phyloP scores from a whole-genome alignment of 805 yeast genomes.

The Myxozyma nipponensis region DNA sequence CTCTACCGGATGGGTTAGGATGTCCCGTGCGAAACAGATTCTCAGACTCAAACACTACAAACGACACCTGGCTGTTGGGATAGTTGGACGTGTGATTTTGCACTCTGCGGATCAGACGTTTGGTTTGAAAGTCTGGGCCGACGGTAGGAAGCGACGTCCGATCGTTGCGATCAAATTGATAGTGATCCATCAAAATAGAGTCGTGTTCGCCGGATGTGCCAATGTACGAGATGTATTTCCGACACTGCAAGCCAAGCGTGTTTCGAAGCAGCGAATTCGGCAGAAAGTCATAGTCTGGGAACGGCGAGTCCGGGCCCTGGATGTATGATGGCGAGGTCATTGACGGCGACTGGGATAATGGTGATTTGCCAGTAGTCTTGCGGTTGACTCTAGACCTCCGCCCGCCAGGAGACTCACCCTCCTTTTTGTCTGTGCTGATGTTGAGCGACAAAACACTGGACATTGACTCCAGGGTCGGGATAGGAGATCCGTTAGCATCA shows the following conservation, averaged over 20 bases:
- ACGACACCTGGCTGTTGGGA: conserved; percentile 21
- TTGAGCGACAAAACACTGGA: conserved; percentile 16
- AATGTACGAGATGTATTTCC: conserved; percentile 30
- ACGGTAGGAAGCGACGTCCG: conserved; percentile 23
- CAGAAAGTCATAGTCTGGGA: conserved; percentile 33
- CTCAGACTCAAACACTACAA: conserved; percentile 30
- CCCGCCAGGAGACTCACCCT: conserved; percentile 5
- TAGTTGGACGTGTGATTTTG: conserved; percentile 4
- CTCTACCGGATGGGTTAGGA: conserved; percentile 27
- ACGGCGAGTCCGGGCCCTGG: conserved; percentile 25
- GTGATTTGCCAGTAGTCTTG: background rate
- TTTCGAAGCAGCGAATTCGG: conserved; percentile 30
- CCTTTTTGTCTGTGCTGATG: conserved; percentile 3
- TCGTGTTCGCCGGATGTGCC: conserved; percentile 33
- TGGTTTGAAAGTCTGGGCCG: conserved; percentile 20
- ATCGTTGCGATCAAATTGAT: conserved; percentile 28
- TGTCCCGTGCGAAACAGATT: conserved; percentile 21
- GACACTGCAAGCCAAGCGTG: conserved; percentile 32
- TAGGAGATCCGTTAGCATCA: conserved; percentile 3
- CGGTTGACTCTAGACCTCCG: background rate
- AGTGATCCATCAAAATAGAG: conserved; percentile 31
- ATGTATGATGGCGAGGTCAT: background rate
- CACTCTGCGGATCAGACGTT: conserved; percentile 23
- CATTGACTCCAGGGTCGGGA: conserved; percentile 22
- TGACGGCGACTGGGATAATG: background rate